Evolutionary conservation across 1,284 basidiomycete genomes (phyloP), one percentile per base, ranked within the genome.

Genomic region (Fomitopsis pinicola): DNA sequence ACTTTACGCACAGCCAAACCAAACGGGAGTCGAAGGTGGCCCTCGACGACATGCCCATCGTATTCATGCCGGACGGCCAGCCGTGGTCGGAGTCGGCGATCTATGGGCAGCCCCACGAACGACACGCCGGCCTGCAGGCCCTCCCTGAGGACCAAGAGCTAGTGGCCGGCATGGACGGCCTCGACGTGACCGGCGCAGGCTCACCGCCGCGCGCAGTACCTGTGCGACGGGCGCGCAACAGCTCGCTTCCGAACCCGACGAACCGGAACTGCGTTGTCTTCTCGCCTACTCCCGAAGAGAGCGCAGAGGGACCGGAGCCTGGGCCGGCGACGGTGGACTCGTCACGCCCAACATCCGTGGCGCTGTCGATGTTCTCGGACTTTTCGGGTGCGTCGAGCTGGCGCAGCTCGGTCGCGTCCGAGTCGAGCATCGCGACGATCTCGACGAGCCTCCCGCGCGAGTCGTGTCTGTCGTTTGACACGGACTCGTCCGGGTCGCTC

Each of bases 131-230:
- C 9, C 69, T 85, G 53, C 78, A 81, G 60, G 74, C 79, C 12
- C 76, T 86, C 8, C 82, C 83, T 1, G 84, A 87, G 64, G 84
- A 79, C 61, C 66, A 72, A 26, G 82, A 82, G 57, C 69, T 75
- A 46, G 64, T 63, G 64, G 50, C 64, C 53, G 62, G 46, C 56
- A 38, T 59, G 46, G 7, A 38, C 5, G 33, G 36, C 22, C 46
- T 56, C 22, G 35, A 17, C 35, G 15, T 55, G 48, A 73, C 58
- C 66, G 59, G 57, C 55, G 58, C 55, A 30, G 12, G 7, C 19
- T 42, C 42, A 59, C 63, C 28, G 63, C 61, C 19, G 48, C 63
- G 33, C 64, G 63, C 10, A 57, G 52, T 60, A 10, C 69, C 66
- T 6, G 42, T 52, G 4, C 64, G 64, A 35, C 64, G 71, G 36